Evolutionary conservation across 768 basidiomycete species (phyloP), one percentile per base, ranked within the genome.

Genomic region (Mycena capillaripes): DNA sequence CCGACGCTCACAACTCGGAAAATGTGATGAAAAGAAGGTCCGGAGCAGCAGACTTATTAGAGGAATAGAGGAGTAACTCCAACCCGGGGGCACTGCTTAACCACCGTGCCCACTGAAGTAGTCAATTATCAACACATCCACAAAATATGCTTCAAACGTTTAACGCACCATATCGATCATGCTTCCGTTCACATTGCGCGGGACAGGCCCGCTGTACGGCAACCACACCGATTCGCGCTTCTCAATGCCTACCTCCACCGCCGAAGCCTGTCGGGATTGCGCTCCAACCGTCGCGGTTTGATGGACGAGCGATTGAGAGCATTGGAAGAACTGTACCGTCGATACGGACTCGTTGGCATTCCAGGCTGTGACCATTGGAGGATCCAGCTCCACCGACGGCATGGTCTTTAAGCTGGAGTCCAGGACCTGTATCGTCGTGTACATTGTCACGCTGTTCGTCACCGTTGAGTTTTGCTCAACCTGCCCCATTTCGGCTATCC

Each of bases 251-350:
- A 10, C 30, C 14, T 46, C 46, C 44, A 50, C 30, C 17, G 44
- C 19, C 29, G 25, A 19, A 16, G 36, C 30, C 36, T 62, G 44
- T n/a, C 30, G 61, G 30, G 46, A 48, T 48, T 62, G 44, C n/a
- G 61, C 44, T 21, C 23, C 61, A n/a, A 62, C 46, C 2, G 23
- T 38, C 38, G 61, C 61, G 21, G 16, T 29, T 48, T 62, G 61
- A 23, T 12, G n/a, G 42, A 62, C 61, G 19, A 62, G 61, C 21
- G 61, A 48, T 34, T 62, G 61, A 25, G 61, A 48, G 61, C 61
- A 62, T n/a, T 34, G 46, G 46, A 62, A 32, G 19, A 62, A 25
- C 17, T 62, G 61, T n/a, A 50, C 46, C 29, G 29, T n/a, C 16
- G 42, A 30, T 29, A 48, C 61, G 36, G 61, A 48, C 55, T 57